Conservation (phyloP, 495 filamentous ascomycete genomes). For the Podospora pseudoanserina region DNA sequence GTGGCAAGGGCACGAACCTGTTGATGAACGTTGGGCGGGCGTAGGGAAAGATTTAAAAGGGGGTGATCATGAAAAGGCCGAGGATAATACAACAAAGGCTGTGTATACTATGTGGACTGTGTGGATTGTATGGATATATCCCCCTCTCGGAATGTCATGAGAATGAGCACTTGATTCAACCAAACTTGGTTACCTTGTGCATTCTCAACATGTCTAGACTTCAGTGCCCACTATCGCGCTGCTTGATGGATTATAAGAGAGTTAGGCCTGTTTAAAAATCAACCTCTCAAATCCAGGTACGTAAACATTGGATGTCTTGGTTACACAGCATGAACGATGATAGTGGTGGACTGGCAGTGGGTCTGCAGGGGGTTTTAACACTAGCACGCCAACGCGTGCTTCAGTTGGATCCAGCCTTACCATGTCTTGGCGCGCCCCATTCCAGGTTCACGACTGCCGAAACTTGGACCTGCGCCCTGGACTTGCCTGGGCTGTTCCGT, state of each 20-base stretch:
- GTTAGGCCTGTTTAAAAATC: too few relatives aligned
- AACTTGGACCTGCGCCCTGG: not conserved
- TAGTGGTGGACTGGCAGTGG: too few relatives aligned
- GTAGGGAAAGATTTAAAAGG: conserved; percentile 18
- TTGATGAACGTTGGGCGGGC: conserved; percentile 49
- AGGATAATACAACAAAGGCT: conserved; percentile 20
- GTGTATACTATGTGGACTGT: conserved; percentile 29
- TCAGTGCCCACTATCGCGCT: too few relatives aligned
- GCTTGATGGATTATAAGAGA: too few relatives aligned
- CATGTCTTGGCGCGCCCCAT: conserved; percentile 12
- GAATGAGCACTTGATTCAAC: conserved; percentile 10
- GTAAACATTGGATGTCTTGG: too few relatives aligned
- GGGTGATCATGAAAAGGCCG: conserved; percentile 4
- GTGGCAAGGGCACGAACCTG: conserved; percentile 61
- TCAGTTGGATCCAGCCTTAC: conserved; percentile 8
- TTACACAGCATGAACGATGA: too few relatives aligned
- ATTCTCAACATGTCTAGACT: not conserved
- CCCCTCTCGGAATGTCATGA: conserved; percentile 25
- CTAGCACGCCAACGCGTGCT: too few relatives aligned
- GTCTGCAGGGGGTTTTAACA: too few relatives aligned
- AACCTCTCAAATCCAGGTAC: too few relatives aligned
- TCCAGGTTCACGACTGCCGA: not conserved
- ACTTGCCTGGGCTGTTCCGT: not conserved
- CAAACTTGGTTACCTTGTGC: not conserved
- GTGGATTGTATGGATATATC: conserved; percentile 27